Conservation (phyloP, 2,329 filamentous ascomycete genomes). For the Alternaria panax region DNA sequence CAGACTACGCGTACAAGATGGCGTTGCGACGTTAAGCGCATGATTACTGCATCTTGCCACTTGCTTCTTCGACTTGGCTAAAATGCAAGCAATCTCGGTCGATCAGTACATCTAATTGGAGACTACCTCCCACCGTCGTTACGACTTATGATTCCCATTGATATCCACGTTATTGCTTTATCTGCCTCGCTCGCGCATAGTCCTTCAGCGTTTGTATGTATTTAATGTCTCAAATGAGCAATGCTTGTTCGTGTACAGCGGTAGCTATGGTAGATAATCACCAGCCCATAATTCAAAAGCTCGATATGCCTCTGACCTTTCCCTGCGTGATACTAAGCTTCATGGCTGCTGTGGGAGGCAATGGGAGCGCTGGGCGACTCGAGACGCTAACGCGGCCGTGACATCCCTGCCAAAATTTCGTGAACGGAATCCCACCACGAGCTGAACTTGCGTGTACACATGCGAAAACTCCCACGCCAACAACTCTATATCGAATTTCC, state of each 20-base stretch:
- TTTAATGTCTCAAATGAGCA: background rate
- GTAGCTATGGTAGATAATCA: background rate
- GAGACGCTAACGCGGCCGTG: conserved; percentile 27
- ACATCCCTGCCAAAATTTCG: conserved; percentile 46
- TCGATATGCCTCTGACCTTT: background rate
- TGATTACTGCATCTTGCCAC: conserved; percentile 1
- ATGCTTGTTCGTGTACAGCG: background rate
- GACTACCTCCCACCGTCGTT: conserved; percentile 8
- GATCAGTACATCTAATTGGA: background rate
- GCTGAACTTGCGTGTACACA: conserved; percentile 5
- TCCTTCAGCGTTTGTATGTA: conserved; percentile 2
- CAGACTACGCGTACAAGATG: background rate
- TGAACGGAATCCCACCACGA: conserved; percentile 23
- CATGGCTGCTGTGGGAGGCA: background rate
- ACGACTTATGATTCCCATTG: conserved; percentile 24
- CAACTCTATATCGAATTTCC: background rate
- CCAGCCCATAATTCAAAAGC: background rate
- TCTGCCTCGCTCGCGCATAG: conserved; percentile 2
- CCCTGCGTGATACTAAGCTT: background rate
- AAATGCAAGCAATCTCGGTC: background rate
- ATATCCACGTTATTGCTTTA: conserved; percentile 19
- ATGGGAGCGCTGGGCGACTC: background rate
- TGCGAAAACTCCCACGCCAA: background rate
- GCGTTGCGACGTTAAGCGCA: background rate
- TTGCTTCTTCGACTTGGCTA: conserved; percentile 1